phyloP scores from a whole-genome alignment of 768 basidiomycete genomes.

The Sistotremastrum niveocremeum region DNA sequence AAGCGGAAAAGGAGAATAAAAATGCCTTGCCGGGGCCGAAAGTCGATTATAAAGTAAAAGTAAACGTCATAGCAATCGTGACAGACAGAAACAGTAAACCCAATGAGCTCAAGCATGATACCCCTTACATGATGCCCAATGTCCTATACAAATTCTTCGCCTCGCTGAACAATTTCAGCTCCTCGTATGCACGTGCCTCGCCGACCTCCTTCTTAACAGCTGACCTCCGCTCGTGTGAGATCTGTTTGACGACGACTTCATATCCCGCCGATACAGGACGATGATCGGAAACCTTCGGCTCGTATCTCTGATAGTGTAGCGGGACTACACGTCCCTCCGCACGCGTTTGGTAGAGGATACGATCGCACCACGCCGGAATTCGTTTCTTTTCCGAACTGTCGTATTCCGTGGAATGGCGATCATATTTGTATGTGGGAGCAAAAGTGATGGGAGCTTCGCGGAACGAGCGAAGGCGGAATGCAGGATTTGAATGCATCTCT shows the following conservation, averaged over 20 bases:
- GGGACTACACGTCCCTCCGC: slow-evolving; percentile 44
- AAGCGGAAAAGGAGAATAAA: no score
- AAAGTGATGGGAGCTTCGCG: slow-evolving; percentile 74
- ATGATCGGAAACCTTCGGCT: slow-evolving; percentile 83
- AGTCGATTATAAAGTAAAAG: no score
- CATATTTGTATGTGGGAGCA: slow-evolving; percentile 91
- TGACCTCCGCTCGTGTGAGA: slow-evolving; percentile 44
- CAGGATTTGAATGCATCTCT: slow-evolving; percentile 79
- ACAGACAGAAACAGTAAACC: no score
- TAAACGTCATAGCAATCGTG: no score
- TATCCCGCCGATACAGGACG: slow-evolving; percentile 78
- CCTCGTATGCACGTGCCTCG: slow-evolving; percentile 23
- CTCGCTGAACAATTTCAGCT: slow-evolving; percentile 8
- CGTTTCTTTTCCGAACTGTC: slow-evolving; percentile 84
- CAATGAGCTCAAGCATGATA: no score
- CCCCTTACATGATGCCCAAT: slow-evolving; percentile 2
- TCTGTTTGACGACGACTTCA: slow-evolving; percentile 55
- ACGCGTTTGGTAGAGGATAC: slow-evolving; percentile 65
- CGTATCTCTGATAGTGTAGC: slow-evolving; percentile 69
- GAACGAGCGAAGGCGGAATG: slow-evolving; percentile 75
- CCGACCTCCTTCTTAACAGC: slow-evolving; percentile 43
- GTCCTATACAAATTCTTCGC: slow-evolving; percentile 2
- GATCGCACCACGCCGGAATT: slow-evolving; percentile 93
- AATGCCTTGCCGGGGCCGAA: no score
- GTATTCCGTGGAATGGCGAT: slow-evolving; percentile 61